Evolutionary conservation across 1,139 yeast genomes (phyloP).

Genomic region (Debaryomycetaceae sp.): DNA sequence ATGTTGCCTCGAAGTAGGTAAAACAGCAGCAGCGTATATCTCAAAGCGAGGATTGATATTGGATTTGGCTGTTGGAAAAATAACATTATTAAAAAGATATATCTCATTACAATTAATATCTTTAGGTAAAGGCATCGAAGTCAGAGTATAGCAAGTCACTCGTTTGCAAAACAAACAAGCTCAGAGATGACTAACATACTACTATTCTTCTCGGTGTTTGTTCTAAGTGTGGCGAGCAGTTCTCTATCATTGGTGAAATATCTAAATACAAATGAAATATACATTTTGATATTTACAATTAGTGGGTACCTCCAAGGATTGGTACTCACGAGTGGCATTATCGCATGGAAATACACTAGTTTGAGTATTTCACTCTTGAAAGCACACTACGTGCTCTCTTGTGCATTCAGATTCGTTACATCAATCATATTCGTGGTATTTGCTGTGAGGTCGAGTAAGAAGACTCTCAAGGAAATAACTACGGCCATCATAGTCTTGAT

Average conservation of each 20-base stretch:
- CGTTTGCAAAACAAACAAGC: not conserved
- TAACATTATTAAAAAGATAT: too few relatives aligned
- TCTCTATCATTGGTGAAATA: not conserved
- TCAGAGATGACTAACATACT: not conserved
- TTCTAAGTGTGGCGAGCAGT: not conserved
- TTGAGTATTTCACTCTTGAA: not conserved
- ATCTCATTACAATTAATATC: too few relatives aligned
- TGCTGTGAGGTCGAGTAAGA: not conserved
- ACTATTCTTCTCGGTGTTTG: not conserved
- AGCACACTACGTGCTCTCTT: not conserved
- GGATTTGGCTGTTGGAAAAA: too few relatives aligned
- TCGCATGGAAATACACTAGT: not conserved
- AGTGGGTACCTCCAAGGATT: constrained; percentile 1
- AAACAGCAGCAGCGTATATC: too few relatives aligned
- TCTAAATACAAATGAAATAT: not conserved
- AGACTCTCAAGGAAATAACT: not conserved
- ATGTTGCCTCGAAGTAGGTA: not conserved
- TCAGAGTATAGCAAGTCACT: not conserved
- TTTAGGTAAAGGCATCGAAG: too few relatives aligned
- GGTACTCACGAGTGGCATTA: not conserved
- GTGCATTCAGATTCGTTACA: not conserved
- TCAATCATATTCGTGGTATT: not conserved
- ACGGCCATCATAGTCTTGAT: not conserved
- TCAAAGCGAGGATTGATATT: too few relatives aligned
- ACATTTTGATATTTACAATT: constrained; percentile 1